Base-by-base conservation (phyloP, 2,329 filamentous ascomycete species). In the Monosporascus ibericus region DNA sequence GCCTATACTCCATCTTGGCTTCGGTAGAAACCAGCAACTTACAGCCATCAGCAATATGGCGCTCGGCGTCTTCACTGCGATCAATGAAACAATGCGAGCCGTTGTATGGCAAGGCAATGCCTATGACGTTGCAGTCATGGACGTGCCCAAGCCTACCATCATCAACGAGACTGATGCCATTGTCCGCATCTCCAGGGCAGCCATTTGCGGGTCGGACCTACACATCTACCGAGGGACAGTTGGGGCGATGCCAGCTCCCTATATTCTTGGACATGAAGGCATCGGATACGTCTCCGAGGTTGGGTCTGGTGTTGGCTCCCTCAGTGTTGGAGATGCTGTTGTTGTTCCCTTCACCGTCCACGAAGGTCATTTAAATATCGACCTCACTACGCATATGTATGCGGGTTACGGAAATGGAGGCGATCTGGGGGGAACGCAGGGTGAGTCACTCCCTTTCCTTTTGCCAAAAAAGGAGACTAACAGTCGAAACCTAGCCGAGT, bases 291-390 rank as follows among this genome's bases (percentile, higher is more conserved):
- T 51, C 24, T 15, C n/a, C 17, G n/a, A 15, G 15, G 34, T 51
- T 36, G 49, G 49, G 11, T 9, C 18, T n/a, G 44, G 15, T 7
- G 44, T 51, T 17, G 18, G 36, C 8, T 36, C 24, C 20, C 42
- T 51, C 8, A 5, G 22, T 17, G 42, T 48, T 20, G 49, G 49
- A n/a, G 49, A 51, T 20, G 46, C 46, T 25, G 49, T 51, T 39
- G 42, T 51, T 18, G 24, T 51, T 25, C 44, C 49, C 14, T 40
- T 47, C 30, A 25, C 30, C 17, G 42, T 37, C 7, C 20, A 37
- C 44, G 49, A 51, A 18, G 49, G 49, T 8, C 40, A 48, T 14
- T 48, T 48, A 27, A 7, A 11, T 11, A 27, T 9, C 2, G 8
- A 27, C 27, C 27, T 27, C 27, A 27, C 27, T 27, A 27, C 8